Percentiles rank a stretch among this genome's conserved stretches.
These are phyloP conservation scores for Geranium brycei DNA, from an alignment of 345 rosid species.

Conservation along the genomic window DNA sequence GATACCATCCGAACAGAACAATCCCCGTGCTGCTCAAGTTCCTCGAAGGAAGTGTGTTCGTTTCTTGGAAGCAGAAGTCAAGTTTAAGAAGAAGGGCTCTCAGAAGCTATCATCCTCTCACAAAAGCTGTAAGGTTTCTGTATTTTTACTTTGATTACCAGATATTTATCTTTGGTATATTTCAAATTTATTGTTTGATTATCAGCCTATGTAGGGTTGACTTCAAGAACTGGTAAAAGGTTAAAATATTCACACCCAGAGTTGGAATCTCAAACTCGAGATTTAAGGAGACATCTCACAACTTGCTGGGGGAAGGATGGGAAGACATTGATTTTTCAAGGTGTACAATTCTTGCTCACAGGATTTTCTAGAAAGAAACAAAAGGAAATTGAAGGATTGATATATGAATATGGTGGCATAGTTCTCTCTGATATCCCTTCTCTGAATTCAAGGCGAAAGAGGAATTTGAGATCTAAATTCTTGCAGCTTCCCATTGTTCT, in stretches of 20 bases:
- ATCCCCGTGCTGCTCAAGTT: slow-evolving; percentile 3
- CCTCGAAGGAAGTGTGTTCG: slow-evolving; percentile 26
- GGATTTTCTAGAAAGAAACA: slow-evolving; percentile 47
- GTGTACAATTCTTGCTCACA: slow-evolving; percentile 40
- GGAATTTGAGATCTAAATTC: slow-evolving; percentile 15
- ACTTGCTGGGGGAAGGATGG: slow-evolving; percentile 9
- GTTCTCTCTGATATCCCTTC: slow-evolving; percentile 44
- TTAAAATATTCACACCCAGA: slow-evolving; percentile 10
- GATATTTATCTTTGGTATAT: neutral
- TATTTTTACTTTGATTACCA: neutral
- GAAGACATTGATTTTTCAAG: slow-evolving; percentile 29
- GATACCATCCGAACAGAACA: slow-evolving; percentile 8
- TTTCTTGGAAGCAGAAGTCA: slow-evolving; percentile 24
- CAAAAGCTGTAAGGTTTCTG: slow-evolving; percentile 15
- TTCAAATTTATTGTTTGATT: neutral
- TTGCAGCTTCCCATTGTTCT: slow-evolving; percentile 32
- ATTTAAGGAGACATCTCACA: slow-evolving; percentile 10
- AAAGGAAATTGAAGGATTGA: slow-evolving; percentile 32
- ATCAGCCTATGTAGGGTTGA: slow-evolving; percentile 11
- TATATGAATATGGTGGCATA: slow-evolving; percentile 41
- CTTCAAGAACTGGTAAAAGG: slow-evolving; percentile 17
- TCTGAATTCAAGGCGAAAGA: slow-evolving; percentile 18
- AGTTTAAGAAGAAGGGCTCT: slow-evolving; percentile 14
- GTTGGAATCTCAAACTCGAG: slow-evolving; percentile 13
- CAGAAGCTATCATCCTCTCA: slow-evolving; percentile 9